Evolutionary conservation across 495 filamentous ascomycete genomes (phyloP), one percentile per base, ranked within the genome.

Genomic region (Hyaloscypha variabilis): DNA sequence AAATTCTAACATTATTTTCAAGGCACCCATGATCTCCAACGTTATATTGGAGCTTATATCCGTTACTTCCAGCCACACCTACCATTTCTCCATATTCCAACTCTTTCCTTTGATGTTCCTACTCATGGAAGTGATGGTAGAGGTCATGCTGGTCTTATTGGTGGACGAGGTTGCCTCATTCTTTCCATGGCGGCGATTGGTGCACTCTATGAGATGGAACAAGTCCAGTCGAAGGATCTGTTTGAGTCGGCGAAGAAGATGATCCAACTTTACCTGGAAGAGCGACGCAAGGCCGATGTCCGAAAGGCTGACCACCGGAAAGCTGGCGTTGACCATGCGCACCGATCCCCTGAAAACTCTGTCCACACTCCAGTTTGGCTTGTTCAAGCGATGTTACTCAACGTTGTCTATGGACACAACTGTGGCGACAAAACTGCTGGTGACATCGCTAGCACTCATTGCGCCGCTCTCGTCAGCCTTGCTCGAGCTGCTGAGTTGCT

Each of bases 361-460:
- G 81, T 88, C 51, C 90, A 95, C 68, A 97, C 93, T 14, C 95
- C 95, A 2, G 82, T 97, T 57, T 97, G 95, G 95, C 83, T 99
- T 29, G 92, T 99, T n/a, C 95, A 99, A 72, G 94, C 95, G 1
- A 97, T 99, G 95, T 83, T 99, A 30, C 82, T 99, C 49, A 97
- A 97, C 76, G 91, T 98, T 36, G 90, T 98, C 13, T 99, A 97
- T 69, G 96, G 96, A 11, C 92, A 98, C 69, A 93, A 96, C 68
- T 97, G 92, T 74, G 96, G 91, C 28, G 94, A 99, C 72, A 95
- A 94, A 77, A 87, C 83, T 36, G 89, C 92, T 17, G 91, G 91
- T 36, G 92, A 97, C 74, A 96, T 96, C 68, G 95, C 95, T 3
- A 91, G 88, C 66, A 97, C 89, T 1, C 95, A 97, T 68, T 96